Percentiles rank a stretch among this genome's conserved stretches.
These are phyloP conservation scores for Cucumis sativus DNA, from an alignment of 306 rosid genomes.

Conservation along the genomic window Cucumber_9930_V3 NC_026661.2:10882501-10883000, in stretches of 20 bases:
- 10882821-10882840: not conserved
- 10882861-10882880: not conserved
- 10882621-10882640: not conserved
- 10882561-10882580: not conserved
- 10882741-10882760: not conserved
- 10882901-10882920: not conserved
- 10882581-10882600: not conserved
- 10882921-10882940: not conserved
- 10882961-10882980: not conserved
- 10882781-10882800: not conserved
- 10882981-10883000: not conserved
- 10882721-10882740: not conserved
- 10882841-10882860: not conserved
- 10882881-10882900: not conserved
- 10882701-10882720: not conserved
- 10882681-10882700: not conserved
- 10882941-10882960: not conserved
- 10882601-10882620: not conserved
- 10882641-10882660: not conserved
- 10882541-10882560: too few relatives aligned
- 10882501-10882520: not conserved
- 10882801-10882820: not conserved
- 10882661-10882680: not conserved
- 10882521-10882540: not conserved
- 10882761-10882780: not conserved